These are phyloP conservation scores for Lagerstroemia speciosa DNA, from an alignment of 345 rosid genomes.

Conservation along the genomic window DNA sequence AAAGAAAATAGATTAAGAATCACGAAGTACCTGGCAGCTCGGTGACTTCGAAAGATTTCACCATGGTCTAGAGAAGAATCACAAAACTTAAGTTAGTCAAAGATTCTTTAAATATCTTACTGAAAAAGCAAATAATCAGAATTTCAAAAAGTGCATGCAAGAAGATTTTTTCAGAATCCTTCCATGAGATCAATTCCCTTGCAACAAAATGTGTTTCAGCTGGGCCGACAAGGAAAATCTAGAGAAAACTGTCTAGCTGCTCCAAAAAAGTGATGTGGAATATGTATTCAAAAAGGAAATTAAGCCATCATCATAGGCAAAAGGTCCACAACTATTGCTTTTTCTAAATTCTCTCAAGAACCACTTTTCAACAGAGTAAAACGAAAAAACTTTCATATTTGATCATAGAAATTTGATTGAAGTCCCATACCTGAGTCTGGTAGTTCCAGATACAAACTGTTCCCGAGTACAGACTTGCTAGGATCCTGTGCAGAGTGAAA, in stretches of 20 bases:
- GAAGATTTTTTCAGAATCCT: not conserved
- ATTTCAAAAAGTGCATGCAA: not conserved
- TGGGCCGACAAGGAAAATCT: not conserved
- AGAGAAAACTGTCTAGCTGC: not conserved
- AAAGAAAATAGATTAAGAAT: not conserved
- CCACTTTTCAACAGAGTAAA: not conserved
- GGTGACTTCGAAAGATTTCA: slow-evolving; percentile 81
- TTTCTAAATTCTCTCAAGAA: not conserved
- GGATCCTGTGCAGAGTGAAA: slow-evolving; percentile 28
- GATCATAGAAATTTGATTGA: not conserved
- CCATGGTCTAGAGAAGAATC: slow-evolving; percentile 47
- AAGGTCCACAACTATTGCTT: not conserved
- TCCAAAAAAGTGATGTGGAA: not conserved
- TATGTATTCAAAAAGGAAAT: not conserved
- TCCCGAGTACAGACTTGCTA: slow-evolving; percentile 43
- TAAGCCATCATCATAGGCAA: not conserved
- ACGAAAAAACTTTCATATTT: not conserved
- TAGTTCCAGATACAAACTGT: slow-evolving; percentile 48
- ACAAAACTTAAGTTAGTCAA: slow-evolving; percentile 13
- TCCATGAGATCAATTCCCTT: not conserved
- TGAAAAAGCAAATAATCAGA: not conserved
- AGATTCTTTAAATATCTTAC: not conserved
- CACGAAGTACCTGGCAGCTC: slow-evolving; percentile 66
- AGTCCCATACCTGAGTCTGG: slow-evolving; percentile 70
- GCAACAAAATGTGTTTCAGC: not conserved